Base-by-base conservation (phyloP, 345 rosid genomes). In the Melaleuca alternifolia region DNA sequence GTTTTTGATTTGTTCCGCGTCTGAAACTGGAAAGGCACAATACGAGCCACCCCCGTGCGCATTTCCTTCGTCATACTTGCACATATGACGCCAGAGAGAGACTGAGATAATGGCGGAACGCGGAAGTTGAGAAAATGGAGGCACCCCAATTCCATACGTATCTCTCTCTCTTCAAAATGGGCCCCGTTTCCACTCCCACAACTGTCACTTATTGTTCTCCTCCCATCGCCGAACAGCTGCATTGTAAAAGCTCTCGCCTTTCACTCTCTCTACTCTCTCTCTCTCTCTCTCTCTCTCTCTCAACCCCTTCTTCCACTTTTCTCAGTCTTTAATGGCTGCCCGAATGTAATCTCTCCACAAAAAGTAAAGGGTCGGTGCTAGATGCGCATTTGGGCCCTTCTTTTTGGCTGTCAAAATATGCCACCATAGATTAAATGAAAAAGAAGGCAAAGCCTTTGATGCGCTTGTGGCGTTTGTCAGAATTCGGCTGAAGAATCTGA, bases 321-420 rank as follows among this genome's bases (percentile, higher is more conserved):
- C 51, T 48, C 86, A 65, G 91, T 90, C 94, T 89, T 83, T 88
- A 86, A 71, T 92, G 91, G 85, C 94, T 88, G 90, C 91, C 88
- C 86, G 54, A 83, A 65, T 54, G 88, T 51, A 52, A 87, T 87
- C 81, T 85, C 85, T 82, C 24, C 83, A 4, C 30, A 77, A 21
- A 30, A 88, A 89, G 86, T 90, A 86, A 50, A 87, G 93, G 95
- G 94, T 93, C 92, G 94, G 94, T 90, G 95, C 87, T 52, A 76
- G 90, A 88, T 90, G 50, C 54, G 84, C 87, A 86, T 88, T 86
- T 91, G 85, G 57, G 90, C 50, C 46, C 53, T 81, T 81, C 84
- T 87, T 56, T 82, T 48, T 83, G 8, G 82, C 88, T 87, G 88
- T 87, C 86, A 33, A 37, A 56, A 62, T 48, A 71, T 71, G 79